A percentile compares a stretch with the other conserved stretches of the same genome.
Evolutionary conservation across 75 land plant species (phyloP).

Genomic region (Cryptomeria japonica): DNA sequence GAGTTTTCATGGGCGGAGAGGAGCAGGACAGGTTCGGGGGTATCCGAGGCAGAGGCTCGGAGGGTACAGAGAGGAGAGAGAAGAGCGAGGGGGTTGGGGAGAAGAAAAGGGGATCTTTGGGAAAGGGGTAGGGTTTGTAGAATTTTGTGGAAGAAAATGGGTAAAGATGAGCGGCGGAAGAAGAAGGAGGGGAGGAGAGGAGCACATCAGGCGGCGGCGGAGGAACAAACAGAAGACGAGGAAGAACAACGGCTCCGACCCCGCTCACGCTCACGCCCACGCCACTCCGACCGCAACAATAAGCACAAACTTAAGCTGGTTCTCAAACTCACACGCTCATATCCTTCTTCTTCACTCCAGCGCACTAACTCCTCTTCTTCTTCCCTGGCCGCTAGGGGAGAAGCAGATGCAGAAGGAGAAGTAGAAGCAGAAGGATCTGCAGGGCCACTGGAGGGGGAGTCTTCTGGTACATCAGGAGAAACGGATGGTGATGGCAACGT

Average conservation of each 20-base stretch:
- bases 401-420: neutral
- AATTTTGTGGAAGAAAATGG: constrained; percentile 11
- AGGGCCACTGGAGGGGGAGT: neutral
- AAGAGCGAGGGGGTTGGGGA: neutral
- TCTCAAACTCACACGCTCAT: constrained; percentile 3
- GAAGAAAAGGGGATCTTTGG: constrained; percentile 2
- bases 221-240: neutral
- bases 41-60: neutral
- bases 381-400: neutral
- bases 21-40: neutral
- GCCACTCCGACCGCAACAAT: neutral
- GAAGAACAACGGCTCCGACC: neutral
- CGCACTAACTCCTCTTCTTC: neutral
- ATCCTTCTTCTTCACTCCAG: constrained; percentile 1
- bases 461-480: neutral
- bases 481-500: neutral
- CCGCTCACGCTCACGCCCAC: neutral
- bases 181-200: neutral
- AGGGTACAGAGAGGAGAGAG: neutral
- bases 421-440: neutral
- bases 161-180: constrained; percentile 13
- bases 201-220: neutral
- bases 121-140: neutral
- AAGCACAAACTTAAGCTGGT: constrained; percentile 15
- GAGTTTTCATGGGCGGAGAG: neutral